Conservation (phyloP, 1,284 basidiomycete genomes). For the Puccinia coronata region DNA sequence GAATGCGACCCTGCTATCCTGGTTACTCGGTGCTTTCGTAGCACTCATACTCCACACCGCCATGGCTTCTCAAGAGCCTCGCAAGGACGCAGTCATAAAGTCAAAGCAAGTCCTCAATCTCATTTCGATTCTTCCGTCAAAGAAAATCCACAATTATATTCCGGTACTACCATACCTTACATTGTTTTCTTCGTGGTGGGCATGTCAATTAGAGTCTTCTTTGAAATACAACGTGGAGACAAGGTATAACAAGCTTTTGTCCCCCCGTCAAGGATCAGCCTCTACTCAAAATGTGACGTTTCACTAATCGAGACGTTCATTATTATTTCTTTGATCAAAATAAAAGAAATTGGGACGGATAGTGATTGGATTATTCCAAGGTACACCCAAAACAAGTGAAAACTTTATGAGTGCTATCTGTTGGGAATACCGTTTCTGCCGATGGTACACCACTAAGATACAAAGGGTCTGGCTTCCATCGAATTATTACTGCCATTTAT, state of each 20-base stretch:
- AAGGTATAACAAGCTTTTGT: constrained; percentile 17
- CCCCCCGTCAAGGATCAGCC: too few species aligned
- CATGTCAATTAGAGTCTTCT: constrained; percentile 38
- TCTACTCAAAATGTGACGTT: too few species aligned
- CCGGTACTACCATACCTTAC: too few species aligned
- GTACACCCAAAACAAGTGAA: constrained; percentile 43
- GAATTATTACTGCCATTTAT: too few species aligned
- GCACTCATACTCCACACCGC: constrained; percentile 38
- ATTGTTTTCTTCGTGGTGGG: neutral
- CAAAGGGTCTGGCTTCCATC: constrained; percentile 46
- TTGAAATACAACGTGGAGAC: constrained; percentile 36
- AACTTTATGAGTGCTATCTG: constrained; percentile 36
- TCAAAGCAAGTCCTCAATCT: constrained; percentile 20
- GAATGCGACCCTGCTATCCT: constrained; percentile 17
- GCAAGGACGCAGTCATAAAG: constrained; percentile 26
- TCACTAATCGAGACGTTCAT: neutral
- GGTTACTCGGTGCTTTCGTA: constrained; percentile 33
- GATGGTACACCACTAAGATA: constrained; percentile 22
- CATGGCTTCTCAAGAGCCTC: constrained; percentile 13
- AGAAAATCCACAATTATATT: neutral
- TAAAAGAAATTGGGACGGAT: constrained; percentile 37
- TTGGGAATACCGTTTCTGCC: constrained; percentile 15
- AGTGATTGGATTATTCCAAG: constrained; percentile 43
- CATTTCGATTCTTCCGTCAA: too few species aligned
- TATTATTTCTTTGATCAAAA: neutral